phyloP scores from a whole-genome alignment of 495 filamentous ascomycete species.

The Podospora pseudopauciseta region DNA sequence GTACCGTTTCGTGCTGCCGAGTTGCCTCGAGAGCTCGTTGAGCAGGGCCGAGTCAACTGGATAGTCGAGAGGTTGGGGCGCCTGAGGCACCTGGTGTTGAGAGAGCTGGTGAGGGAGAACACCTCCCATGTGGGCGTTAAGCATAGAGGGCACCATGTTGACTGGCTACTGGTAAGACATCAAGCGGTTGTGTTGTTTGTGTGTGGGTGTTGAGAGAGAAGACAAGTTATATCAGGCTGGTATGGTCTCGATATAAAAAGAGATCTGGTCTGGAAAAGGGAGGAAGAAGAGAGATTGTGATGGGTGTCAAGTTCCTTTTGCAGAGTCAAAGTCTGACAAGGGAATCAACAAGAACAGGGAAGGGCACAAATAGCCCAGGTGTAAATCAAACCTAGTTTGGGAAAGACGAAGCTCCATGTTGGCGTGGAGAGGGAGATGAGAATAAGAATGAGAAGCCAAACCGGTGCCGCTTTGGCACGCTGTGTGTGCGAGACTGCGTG shows the following conservation, averaged over 20 bases:
- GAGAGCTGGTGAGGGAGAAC: slow-evolving; percentile 18
- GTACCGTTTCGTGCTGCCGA: slow-evolving; percentile 38
- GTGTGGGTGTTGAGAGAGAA: neutral
- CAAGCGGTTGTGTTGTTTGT: neutral
- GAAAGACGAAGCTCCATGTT: slow-evolving; percentile 24
- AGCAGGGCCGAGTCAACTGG: slow-evolving; percentile 33
- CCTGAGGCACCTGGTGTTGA: slow-evolving; percentile 10
- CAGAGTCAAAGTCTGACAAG: neutral
- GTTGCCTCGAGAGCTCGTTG: slow-evolving; percentile 40
- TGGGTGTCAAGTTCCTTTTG: neutral
- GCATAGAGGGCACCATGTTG: slow-evolving; percentile 33
- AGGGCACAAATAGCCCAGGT: neutral
- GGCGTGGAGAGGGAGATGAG: slow-evolving; percentile 27
- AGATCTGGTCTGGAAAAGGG: neutral
- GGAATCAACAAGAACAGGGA: slow-evolving; percentile 8
- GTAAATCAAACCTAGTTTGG: slow-evolving; percentile 30
- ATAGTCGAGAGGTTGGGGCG: slow-evolving; percentile 19
- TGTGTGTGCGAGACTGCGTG: slow-evolving; percentile 30
- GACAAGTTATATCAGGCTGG: slow-evolving; percentile 15
- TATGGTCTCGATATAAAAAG: slow-evolving; percentile 7
- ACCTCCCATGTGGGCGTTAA: slow-evolving; percentile 28
- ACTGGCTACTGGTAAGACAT: slow-evolving; percentile 15
- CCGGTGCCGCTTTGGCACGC: slow-evolving; percentile 34
- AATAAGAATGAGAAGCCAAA: slow-evolving; percentile 23
- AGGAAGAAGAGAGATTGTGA: neutral